Conservation (phyloP, 1,284 basidiomycete species). For the Entoloma clypeatum region DNA sequence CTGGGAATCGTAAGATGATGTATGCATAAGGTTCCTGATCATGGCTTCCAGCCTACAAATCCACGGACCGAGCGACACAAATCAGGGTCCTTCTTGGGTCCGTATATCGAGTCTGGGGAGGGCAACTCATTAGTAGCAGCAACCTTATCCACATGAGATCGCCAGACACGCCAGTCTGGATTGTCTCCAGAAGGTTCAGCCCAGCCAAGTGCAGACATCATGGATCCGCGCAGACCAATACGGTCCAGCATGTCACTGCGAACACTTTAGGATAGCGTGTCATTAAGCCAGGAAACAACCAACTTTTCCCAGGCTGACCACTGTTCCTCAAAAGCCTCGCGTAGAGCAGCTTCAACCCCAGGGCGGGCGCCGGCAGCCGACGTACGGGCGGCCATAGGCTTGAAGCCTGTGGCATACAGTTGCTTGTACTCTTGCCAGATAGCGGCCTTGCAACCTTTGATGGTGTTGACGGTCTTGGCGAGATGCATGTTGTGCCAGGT, state of each 20-base stretch:
- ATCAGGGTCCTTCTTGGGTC: slow-evolving; percentile 19
- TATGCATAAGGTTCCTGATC: not conserved
- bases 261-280: slow-evolving; percentile 1
- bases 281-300: slow-evolving; percentile 21
- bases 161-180: slow-evolving; percentile 46
- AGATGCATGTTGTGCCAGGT: slow-evolving; percentile 60
- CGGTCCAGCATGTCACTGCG: slow-evolving; percentile 71
- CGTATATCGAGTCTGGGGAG: too few species aligned
- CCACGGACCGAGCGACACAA: slow-evolving; percentile 43
- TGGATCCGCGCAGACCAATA: slow-evolving; percentile 52
- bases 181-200: slow-evolving; percentile 42
- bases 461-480: slow-evolving; percentile 48
- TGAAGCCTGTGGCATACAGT: slow-evolving; percentile 41
- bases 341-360: slow-evolving; percentile 26
- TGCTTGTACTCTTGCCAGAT: slow-evolving; percentile 60
- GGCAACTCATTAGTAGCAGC: too few species aligned
- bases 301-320: slow-evolving; percentile 72
- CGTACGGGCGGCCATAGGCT: slow-evolving; percentile 29
- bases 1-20: too few species aligned
- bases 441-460: slow-evolving; percentile 63
- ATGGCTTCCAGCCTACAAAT: slow-evolving; percentile 39
- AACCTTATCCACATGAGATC: slow-evolving; percentile 12
- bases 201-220: slow-evolving; percentile 52
- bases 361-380: slow-evolving; percentile 21
- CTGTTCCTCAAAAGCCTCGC: slow-evolving; percentile 60